Base-by-base conservation (phyloP, 2,329 filamentous ascomycete species). In the Fusarium sp. region DNA sequence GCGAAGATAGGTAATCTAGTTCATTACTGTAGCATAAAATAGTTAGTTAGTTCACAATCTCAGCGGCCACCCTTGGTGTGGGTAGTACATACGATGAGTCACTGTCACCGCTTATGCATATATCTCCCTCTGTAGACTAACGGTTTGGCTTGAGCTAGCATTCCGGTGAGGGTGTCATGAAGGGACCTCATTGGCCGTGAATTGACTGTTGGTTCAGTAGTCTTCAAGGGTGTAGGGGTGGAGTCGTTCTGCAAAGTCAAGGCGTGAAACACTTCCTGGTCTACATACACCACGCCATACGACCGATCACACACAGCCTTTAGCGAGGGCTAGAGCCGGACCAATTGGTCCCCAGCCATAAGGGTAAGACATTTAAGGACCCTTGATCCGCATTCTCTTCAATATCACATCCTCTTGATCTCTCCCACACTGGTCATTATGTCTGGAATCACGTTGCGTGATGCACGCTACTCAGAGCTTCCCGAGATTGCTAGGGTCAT, bases 401-500 rank as follows among this genome's bases (percentile, higher is more conserved):
- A n/a, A n/a, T n/a, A n/a, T n/a, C n/a, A n/a, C n/a, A n/a, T n/a
- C n/a, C n/a, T n/a, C n/a, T n/a, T n/a, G n/a, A n/a, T n/a, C n/a
- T n/a, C n/a, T n/a, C n/a, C n/a, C n/a, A n/a, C n/a, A n/a, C n/a
- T n/a, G n/a, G n/a, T n/a, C n/a, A n/a, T n/a, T n/a, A n/a, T 73
- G 71, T 47, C 65, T 45, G 57, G 55, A 1, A 30, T 72, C 4
- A n/a, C 41, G 4, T n/a, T 74, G 7, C 71, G 71, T 6, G 45
- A 71, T 51, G 71, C 60, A 2, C 28, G 30, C 6, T 74, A 69
- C 34, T 72, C 66, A 21, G 77, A 78, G 28, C 72, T 78, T 3
- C 69, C 72, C 0, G 71, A 68, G 37, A 73, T 80, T 48, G 75
- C 78, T 12, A 68, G 73, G 66, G 60, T 78, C 12, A 63, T 76